These are phyloP conservation scores for Phialophora tarda DNA, from an alignment of 2,329 filamentous ascomycete genomes.

Conservation along the genomic window DNA sequence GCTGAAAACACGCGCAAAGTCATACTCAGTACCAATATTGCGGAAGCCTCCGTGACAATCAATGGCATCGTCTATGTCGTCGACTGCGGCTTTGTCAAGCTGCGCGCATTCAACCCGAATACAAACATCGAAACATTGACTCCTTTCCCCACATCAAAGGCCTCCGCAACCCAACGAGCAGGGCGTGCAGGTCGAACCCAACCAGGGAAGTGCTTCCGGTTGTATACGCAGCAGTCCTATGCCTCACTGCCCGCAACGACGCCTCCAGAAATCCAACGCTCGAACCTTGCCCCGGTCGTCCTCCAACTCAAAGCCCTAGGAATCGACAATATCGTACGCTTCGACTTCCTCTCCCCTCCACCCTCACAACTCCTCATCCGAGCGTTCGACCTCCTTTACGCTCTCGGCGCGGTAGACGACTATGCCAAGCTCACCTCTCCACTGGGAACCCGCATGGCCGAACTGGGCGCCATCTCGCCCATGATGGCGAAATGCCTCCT, in stretches of 20 bases:
- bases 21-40: constrained; percentile 92
- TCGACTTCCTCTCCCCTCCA: constrained; percentile 85
- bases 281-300: constrained; percentile 84
- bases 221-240: constrained; percentile 82
- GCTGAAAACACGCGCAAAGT: constrained; percentile 85
- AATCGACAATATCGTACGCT: constrained; percentile 90
- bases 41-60: constrained; percentile 94
- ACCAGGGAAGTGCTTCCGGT: constrained; percentile 89
- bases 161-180: constrained; percentile 87
- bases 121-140: constrained; percentile 90
- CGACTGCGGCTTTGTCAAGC: constrained; percentile 88
- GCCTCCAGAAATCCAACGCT: constrained; percentile 87
- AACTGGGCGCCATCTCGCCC: constrained; percentile 80
- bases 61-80: constrained; percentile 89
- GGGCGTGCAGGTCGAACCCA: constrained; percentile 88
- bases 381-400: constrained; percentile 85
- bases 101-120: constrained; percentile 80
- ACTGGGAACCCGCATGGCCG: constrained; percentile 88
- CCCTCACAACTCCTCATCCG: constrained; percentile 83
- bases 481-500: constrained; percentile 94
- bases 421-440: constrained; percentile 90
- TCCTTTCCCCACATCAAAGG: constrained; percentile 81
- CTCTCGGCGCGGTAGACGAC: constrained; percentile 82
- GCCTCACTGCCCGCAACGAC: constrained; percentile 71
- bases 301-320: constrained; percentile 93